Evolutionary conservation across 495 filamentous ascomycete genomes (phyloP).

Genomic region (Diplogelasinospora grovesii): DNA sequence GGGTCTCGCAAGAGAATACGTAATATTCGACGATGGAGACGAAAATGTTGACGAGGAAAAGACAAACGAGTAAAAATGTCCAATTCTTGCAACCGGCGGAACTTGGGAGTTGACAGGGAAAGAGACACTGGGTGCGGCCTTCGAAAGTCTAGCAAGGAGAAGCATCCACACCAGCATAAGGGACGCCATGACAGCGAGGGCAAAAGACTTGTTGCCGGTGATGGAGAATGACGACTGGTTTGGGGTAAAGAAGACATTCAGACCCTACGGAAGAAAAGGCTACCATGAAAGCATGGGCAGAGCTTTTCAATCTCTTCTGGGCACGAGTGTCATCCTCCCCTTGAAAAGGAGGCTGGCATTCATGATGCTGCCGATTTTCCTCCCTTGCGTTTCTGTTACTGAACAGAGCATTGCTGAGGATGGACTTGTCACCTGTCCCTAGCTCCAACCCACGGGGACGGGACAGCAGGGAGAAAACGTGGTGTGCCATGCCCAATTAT

Average conservation of each 20-base stretch:
- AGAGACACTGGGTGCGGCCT: conserved; percentile 44
- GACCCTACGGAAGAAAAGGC: neutral
- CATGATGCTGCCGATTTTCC: no score
- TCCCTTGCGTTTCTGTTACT: conserved; percentile 13
- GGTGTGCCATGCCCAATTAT: conserved; percentile 7
- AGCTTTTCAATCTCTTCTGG: no score
- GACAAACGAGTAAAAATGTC: conserved; percentile 56
- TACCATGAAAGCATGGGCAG: no score
- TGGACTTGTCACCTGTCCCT: neutral
- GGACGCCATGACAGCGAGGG: conserved; percentile 16
- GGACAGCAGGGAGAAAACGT: conserved; percentile 2
- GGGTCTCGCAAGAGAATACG: conserved; percentile 55
- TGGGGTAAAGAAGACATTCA: neutral
- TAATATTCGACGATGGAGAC: conserved; percentile 43
- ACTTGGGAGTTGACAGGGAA: conserved; percentile 74
- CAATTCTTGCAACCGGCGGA: conserved; percentile 64
- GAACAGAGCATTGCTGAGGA: conserved; percentile 5
- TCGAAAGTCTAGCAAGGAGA: conserved; percentile 18
- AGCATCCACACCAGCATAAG: conserved; percentile 1
- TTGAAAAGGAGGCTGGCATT: no score
- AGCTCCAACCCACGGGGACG: neutral
- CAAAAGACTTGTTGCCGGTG: neutral
- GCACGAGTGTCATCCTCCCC: no score
- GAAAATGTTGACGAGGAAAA: conserved; percentile 65
- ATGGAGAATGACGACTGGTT: neutral